A percentile compares a stretch with the other conserved stretches of the same genome.
Evolutionary conservation across 176 grass and related monocot genomes (phyloP).

Genomic region (Echinochloa phyllopogon): DNA sequence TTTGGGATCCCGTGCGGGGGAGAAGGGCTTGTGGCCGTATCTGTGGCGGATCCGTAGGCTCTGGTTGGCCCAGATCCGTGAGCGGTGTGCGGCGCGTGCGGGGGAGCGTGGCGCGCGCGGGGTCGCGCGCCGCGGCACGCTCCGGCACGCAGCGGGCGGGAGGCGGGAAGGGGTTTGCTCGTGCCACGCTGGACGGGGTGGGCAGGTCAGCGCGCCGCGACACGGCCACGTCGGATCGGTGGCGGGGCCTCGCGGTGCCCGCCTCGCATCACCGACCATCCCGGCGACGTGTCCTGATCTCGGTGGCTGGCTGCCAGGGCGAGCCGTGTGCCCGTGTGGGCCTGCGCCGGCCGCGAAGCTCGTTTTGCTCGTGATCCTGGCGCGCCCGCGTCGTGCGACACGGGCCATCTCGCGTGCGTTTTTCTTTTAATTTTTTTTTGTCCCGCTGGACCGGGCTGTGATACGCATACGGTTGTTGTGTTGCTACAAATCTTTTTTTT

Average conservation of each 20-base stretch:
- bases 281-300: not conserved
- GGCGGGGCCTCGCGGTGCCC: not conserved
- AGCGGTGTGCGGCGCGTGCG: not conserved
- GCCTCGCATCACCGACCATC: too few relatives aligned
- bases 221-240: conserved; percentile 36
- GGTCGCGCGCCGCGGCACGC: conserved; percentile 40
- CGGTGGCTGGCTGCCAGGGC: not conserved
- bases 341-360: not conserved
- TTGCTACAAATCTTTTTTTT: not conserved
- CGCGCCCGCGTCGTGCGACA: conserved; percentile 26
- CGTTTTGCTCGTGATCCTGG: conserved; percentile 53
- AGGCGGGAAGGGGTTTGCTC: conserved; percentile 43
- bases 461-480: not conserved
- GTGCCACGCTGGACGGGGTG: conserved; percentile 12
- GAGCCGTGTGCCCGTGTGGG: not conserved
- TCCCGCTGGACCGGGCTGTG: not conserved
- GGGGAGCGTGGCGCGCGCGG: conserved; percentile 26
- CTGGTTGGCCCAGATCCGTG: not conserved
- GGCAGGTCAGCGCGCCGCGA: conserved; percentile 30
- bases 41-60: rapidly evolving
- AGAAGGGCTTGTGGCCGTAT: rapidly evolving
- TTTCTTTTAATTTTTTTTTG: not conserved
- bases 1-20: conserved; percentile 2
- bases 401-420: not conserved
- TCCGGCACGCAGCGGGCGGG: conserved; percentile 53